A percentile compares a stretch with the other conserved stretches of the same genome.
phyloP scores from a whole-genome alignment of 192 early-diverging fungal genomes.

The Irineochytrium annulatum region DNA sequence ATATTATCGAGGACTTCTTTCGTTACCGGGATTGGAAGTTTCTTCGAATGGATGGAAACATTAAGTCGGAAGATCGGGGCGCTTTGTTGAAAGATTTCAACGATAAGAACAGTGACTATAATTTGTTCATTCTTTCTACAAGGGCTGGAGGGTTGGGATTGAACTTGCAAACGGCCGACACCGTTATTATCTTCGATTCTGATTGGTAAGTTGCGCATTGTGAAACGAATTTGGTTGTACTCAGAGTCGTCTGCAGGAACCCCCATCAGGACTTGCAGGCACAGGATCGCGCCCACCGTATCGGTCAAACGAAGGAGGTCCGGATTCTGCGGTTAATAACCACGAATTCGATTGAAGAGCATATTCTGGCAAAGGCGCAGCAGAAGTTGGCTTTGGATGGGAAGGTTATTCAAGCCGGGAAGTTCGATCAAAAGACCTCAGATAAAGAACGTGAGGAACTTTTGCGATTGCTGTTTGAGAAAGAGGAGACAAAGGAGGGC shows the following conservation, averaged over 20 bases:
- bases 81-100: constrained; percentile 79
- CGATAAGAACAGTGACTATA: constrained; percentile 68
- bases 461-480: constrained; percentile 80
- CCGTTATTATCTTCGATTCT: constrained; percentile 96
- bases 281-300: constrained; percentile 99
- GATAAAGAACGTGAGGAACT: constrained; percentile 90
- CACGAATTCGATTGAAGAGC: constrained; percentile 88
- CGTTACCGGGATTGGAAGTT: constrained; percentile 64
- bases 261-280: constrained; percentile 98
- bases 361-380: constrained; percentile 86
- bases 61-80: constrained; percentile 85
- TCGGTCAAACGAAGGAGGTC: constrained; percentile 98
- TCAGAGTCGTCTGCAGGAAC: constrained; percentile 51
- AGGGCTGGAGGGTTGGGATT: constrained; percentile 94
- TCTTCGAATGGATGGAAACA: constrained; percentile 88
- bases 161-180: constrained; percentile 95
- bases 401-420: constrained; percentile 98
- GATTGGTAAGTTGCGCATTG: constrained; percentile 70
- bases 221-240: constrained; percentile 5
- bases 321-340: constrained; percentile 91
- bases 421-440: constrained; percentile 96
- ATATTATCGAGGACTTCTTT: constrained; percentile 95
- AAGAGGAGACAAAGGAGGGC: constrained; percentile 65
- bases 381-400: constrained; percentile 96
- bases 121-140: constrained; percentile 91